Conservation (phyloP, 75 land plant genomes). For the Chamaecyparis obtusa region DNA sequence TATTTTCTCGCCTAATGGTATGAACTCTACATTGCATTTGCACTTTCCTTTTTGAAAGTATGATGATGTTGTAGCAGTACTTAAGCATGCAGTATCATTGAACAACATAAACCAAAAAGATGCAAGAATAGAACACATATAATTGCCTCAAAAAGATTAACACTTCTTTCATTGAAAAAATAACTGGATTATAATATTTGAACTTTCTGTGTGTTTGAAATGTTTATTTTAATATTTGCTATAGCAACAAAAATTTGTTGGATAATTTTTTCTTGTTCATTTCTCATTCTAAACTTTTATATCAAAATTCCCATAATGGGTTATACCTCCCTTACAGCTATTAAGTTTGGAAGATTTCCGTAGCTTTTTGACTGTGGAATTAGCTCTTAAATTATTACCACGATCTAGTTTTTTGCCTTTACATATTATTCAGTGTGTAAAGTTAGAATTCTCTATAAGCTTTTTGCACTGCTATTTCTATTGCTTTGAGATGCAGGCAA, state of each 20-base stretch:
- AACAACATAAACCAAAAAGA: too few relatives aligned
- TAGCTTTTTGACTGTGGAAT: not conserved
- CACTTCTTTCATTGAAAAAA: too few relatives aligned
- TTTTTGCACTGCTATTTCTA: not conserved
- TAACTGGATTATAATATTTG: too few relatives aligned
- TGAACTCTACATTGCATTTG: not conserved
- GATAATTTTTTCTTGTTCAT: not conserved
- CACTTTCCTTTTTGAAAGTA: not conserved
- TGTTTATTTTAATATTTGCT: not conserved
- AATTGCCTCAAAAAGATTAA: too few relatives aligned
- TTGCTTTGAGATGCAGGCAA: not conserved
- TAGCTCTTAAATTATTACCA: not conserved
- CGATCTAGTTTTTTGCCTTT: not conserved
- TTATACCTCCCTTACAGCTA: not conserved
- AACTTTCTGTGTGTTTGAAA: not conserved
- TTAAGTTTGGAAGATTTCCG: too few relatives aligned
- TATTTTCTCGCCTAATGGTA: constrained; percentile 88
- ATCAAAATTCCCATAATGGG: not conserved
- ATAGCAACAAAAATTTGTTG: not conserved
- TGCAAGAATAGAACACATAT: too few relatives aligned
- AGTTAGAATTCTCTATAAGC: not conserved
- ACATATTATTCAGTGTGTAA: not conserved
- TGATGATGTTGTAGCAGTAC: too few relatives aligned
- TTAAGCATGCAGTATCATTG: too few relatives aligned
- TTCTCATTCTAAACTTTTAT: not conserved